Percentiles rank a stretch among this genome's conserved stretches.
phyloP scores from a whole-genome alignment of 345 rosid species.

The Pugionium dolabratum region DNA sequence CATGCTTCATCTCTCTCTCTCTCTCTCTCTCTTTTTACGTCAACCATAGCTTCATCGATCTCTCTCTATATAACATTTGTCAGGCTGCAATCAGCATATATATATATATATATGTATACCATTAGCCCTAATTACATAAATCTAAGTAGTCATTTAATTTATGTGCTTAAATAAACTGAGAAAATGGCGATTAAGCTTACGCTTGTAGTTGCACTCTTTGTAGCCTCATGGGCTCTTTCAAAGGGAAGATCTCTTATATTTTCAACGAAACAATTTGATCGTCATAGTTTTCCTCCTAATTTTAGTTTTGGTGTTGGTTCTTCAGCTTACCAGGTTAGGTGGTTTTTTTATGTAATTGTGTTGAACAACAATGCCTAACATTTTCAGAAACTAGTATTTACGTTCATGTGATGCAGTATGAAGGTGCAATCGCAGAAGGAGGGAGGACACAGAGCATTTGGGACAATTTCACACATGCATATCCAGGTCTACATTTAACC shows the following conservation, averaged over 20 bases:
- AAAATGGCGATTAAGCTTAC: constrained; percentile 21
- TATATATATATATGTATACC: too few relatives aligned
- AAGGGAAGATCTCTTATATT: constrained; percentile 15
- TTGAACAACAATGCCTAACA: neutral
- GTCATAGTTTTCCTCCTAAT: constrained; percentile 36
- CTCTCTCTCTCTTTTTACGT: too few relatives aligned
- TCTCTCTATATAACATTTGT: constrained; percentile 13
- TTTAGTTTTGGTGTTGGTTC: constrained; percentile 44
- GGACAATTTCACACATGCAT: constrained; percentile 40
- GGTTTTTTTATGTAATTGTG: neutral
- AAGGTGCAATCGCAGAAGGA: constrained; percentile 46
- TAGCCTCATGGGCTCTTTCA: constrained; percentile 16
- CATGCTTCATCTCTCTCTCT: neutral
- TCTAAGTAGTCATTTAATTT: neutral
- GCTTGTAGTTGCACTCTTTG: constrained; percentile 4
- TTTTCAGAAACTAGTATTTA: neutral
- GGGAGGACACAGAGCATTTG: constrained; percentile 45
- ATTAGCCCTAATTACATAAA: neutral
- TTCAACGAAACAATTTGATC: constrained; percentile 19
- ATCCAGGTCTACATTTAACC: constrained; percentile 32
- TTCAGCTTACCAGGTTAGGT: constrained; percentile 42
- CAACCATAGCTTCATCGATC: neutral
- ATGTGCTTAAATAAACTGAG: neutral
- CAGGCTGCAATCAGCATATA: neutral
- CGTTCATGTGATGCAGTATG: constrained; percentile 33